These are phyloP conservation scores for Calonectria pauciramosa DNA, from an alignment of 2,329 filamentous ascomycete species.

Conservation along the genomic window DNA sequence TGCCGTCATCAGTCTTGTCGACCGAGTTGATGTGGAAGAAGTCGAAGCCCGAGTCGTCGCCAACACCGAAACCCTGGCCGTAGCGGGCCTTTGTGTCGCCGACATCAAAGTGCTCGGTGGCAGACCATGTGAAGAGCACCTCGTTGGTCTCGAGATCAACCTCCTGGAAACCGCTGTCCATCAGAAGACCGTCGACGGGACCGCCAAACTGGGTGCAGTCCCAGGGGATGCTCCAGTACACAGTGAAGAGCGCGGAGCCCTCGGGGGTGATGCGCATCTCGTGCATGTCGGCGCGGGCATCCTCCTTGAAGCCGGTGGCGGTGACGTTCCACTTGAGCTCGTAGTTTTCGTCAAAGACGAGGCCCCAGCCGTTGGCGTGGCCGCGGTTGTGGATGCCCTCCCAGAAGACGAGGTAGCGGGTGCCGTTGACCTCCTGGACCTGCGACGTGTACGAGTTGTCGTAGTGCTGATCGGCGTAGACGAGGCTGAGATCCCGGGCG, in stretches of 20 bases:
- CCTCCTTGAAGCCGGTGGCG: slow-evolving; percentile 49
- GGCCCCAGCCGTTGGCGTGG: slow-evolving; percentile 48
- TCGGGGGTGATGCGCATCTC: slow-evolving; percentile 58
- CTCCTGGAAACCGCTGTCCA: slow-evolving; percentile 57
- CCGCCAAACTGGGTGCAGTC: slow-evolving; percentile 51
- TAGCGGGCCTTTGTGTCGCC: slow-evolving; percentile 45
- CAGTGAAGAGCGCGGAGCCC: slow-evolving; percentile 57
- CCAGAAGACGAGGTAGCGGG: slow-evolving; percentile 54
- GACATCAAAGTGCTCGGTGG: slow-evolving; percentile 49
- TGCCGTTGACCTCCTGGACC: slow-evolving; percentile 49
- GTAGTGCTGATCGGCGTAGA: slow-evolving; percentile 54
- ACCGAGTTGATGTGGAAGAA: slow-evolving; percentile 56
- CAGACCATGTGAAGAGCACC: slow-evolving; percentile 54
- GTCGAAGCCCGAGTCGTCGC: slow-evolving; percentile 50
- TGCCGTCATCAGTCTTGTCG: slow-evolving; percentile 47
- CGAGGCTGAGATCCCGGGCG: slow-evolving; percentile 52
- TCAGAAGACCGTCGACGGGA: slow-evolving; percentile 45
- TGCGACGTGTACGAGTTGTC: slow-evolving; percentile 43
- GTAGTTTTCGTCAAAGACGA: slow-evolving; percentile 53
- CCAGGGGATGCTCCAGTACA: slow-evolving; percentile 53
- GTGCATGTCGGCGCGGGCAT: slow-evolving; percentile 55
- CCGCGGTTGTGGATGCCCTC: slow-evolving; percentile 43
- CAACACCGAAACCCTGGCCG: slow-evolving; percentile 46
- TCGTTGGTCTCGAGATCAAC: slow-evolving; percentile 53
- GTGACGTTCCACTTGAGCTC: slow-evolving; percentile 54